Conservation (phyloP, 140 eudicot genomes). For the Cichorium intybus region DNA sequence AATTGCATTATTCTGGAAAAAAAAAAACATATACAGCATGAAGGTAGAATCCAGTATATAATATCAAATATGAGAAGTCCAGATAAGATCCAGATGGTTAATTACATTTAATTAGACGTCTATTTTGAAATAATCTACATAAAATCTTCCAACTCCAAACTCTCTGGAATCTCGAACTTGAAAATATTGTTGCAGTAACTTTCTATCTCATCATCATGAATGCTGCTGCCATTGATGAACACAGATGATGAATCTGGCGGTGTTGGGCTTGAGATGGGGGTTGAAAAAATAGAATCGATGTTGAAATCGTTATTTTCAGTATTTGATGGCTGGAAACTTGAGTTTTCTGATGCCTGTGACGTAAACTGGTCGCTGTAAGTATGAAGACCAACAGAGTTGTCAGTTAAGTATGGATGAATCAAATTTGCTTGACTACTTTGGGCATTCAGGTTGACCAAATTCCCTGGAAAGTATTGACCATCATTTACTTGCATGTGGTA, state of each 20-base stretch:
- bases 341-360: constrained; percentile 37
- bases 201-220: constrained; percentile 32
- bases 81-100: background rate
- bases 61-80: background rate
- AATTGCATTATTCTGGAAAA: background rate
- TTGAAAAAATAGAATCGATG: constrained; percentile 41
- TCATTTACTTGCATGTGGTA: constrained; percentile 1
- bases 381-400: constrained; percentile 8
- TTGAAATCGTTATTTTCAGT: constrained; percentile 18
- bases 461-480: constrained; percentile 17
- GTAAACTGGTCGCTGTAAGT: constrained; percentile 14
- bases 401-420: constrained; percentile 12
- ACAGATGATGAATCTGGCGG: constrained; percentile 29
- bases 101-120: background rate
- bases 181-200: constrained; percentile 33
- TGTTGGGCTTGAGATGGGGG: constrained; percentile 48
- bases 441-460: constrained; percentile 24
- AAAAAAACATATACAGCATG: background rate
- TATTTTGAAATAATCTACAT: constrained; percentile 21
- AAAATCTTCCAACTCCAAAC: constrained; percentile 29
- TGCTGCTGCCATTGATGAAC: constrained; percentile 13
- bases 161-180: constrained; percentile 42
- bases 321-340: constrained; percentile 27
- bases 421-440: constrained; percentile 34
- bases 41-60: background rate